Conservation (phyloP, 164 flowering plant species). For the Aristolochia fimbriata region DNA sequence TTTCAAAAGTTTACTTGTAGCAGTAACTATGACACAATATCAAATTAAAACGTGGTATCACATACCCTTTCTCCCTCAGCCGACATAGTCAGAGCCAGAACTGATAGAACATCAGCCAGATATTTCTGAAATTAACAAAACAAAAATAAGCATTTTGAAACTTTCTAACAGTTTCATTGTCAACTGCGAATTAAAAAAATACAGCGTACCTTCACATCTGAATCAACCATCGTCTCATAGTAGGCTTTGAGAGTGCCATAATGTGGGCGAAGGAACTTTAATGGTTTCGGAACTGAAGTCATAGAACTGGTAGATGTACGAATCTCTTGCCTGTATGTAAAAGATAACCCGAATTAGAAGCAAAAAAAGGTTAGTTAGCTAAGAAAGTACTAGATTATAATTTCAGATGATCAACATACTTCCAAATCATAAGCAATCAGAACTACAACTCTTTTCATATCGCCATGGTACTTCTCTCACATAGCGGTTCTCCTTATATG, state of each 20-base stretch:
- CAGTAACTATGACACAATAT: too few relatives aligned
- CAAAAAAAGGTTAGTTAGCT: too few relatives aligned
- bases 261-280: constrained; percentile 94
- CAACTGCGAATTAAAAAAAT: not conserved
- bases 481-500: too few relatives aligned
- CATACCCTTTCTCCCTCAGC: constrained; percentile 94
- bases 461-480: too few relatives aligned
- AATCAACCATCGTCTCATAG: constrained; percentile 68
- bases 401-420: too few relatives aligned
- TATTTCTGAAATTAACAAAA: constrained; percentile 49
- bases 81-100: constrained; percentile 96
- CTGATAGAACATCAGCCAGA: constrained; percentile 91
- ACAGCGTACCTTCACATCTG: constrained; percentile 57
- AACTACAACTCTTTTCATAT: too few relatives aligned
- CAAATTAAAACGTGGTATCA: not conserved
- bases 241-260: constrained; percentile 73
- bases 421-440: too few relatives aligned
- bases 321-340: constrained; percentile 72
- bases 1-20: too few relatives aligned
- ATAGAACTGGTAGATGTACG: constrained; percentile 94
- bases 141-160: not conserved
- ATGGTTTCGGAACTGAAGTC: constrained; percentile 99
- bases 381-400: too few relatives aligned
- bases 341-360: not conserved
- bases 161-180: too few relatives aligned